These are phyloP conservation scores for Russula virescens DNA, from an alignment of 768 basidiomycete species.

Conservation along the genomic window DNA sequence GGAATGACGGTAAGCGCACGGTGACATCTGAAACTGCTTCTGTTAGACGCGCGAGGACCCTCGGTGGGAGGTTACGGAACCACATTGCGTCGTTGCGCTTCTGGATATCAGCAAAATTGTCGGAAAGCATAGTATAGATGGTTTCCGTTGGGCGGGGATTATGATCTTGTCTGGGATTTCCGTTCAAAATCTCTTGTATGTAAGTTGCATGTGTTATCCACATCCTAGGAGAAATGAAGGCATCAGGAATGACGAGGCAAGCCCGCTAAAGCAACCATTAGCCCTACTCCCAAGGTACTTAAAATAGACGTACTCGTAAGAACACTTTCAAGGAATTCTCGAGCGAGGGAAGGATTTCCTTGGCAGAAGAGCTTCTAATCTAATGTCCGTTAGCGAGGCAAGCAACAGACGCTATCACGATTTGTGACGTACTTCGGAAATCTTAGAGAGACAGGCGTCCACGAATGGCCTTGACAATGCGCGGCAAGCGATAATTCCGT, in stretches of 20 bases:
- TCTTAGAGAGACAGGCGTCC: constrained; percentile 62
- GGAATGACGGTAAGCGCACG: constrained; percentile 26
- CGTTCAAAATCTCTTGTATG: constrained; percentile 44
- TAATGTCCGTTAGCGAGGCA: constrained; percentile 26
- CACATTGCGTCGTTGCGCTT: constrained; percentile 77
- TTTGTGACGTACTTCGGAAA: constrained; percentile 53
- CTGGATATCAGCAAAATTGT: constrained; percentile 63
- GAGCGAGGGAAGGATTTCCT: constrained; percentile 49
- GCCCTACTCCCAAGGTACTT: background rate
- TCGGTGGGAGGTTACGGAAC: constrained; percentile 60
- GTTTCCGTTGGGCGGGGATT: constrained; percentile 14
- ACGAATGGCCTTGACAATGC: constrained; percentile 63
- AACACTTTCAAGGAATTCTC: constrained; percentile 49
- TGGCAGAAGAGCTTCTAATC: constrained; percentile 51
- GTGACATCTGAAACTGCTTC: constrained; percentile 55
- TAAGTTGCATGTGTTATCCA: constrained; percentile 53
- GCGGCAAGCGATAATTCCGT: constrained; percentile 60
- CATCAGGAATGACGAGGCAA: constrained; percentile 66
- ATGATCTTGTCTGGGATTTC: constrained; percentile 33
- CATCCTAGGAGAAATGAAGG: constrained; percentile 64
- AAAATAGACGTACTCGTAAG: constrained; percentile 46
- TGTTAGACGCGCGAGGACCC: constrained; percentile 52
- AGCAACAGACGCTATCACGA: background rate
- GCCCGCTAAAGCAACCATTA: constrained; percentile 42
- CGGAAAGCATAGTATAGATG: constrained; percentile 45